Conservation (phyloP, 1,284 basidiomycete species). For the Fomes fomentarius region DNA sequence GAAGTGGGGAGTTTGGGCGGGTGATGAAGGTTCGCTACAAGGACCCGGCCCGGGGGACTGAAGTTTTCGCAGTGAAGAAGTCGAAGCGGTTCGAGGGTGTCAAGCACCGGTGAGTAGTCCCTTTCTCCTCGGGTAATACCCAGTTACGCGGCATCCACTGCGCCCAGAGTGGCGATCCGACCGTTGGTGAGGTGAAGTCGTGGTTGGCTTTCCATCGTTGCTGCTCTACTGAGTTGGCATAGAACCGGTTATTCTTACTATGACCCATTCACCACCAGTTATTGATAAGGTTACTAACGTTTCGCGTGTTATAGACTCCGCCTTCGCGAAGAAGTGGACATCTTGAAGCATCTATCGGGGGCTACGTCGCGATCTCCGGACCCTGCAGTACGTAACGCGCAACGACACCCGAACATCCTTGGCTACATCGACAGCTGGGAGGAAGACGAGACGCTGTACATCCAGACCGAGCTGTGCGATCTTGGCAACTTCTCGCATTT, state of each 20-base stretch:
- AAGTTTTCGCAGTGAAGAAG: constrained; percentile 90
- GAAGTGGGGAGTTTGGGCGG: constrained; percentile 93
- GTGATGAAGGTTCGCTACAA: constrained; percentile 89
- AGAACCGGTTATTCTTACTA: constrained; percentile 2
- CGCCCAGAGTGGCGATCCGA: background rate
- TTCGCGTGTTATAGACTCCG: constrained; percentile 59
- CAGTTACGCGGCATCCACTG: constrained; percentile 1
- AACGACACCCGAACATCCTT: constrained; percentile 76
- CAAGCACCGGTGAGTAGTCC: constrained; percentile 77
- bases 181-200: background rate
- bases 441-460: constrained; percentile 87
- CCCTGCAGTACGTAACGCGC: constrained; percentile 18
- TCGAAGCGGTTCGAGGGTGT: constrained; percentile 93
- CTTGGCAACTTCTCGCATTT: constrained; percentile 92
- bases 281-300: constrained; percentile 2
- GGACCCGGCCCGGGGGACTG: constrained; percentile 36
- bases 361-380: constrained; percentile 14
- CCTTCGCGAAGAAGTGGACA: constrained; percentile 94
- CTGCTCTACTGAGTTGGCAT: background rate
- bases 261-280: background rate
- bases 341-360: constrained; percentile 76
- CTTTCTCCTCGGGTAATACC: background rate
- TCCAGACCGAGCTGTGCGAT: constrained; percentile 95
- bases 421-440: constrained; percentile 98
- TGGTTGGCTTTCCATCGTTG: constrained; percentile 3